A percentile compares a stretch with the other conserved stretches of the same genome.
These are phyloP conservation scores for Paulownia fortunei DNA, from an alignment of 257 asterid species.

Conservation along the genomic window DNA sequence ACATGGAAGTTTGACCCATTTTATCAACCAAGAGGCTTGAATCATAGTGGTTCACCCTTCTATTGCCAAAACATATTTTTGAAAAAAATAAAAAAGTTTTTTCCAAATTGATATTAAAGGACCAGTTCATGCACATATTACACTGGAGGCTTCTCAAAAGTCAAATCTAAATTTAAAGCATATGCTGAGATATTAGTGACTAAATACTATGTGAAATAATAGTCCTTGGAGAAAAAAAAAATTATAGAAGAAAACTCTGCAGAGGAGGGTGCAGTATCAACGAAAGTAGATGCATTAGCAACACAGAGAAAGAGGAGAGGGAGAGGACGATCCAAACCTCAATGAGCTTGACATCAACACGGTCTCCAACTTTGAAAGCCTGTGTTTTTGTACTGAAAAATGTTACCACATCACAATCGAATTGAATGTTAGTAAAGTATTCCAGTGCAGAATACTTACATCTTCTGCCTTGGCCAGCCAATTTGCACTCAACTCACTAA, in stretches of 20 bases:
- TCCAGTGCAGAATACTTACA: slow-evolving; percentile 54
- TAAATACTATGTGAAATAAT: not conserved
- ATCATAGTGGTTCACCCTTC: not conserved
- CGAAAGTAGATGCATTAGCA: slow-evolving; percentile 9
- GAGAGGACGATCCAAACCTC: slow-evolving; percentile 62
- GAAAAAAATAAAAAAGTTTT: not conserved
- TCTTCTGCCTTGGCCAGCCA: slow-evolving; percentile 98
- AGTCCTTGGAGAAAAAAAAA: not conserved
- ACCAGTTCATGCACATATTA: not conserved
- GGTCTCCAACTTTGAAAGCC: slow-evolving; percentile 95
- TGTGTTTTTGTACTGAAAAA: slow-evolving; percentile 39
- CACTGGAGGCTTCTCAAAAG: not conserved
- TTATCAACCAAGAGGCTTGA: not conserved
- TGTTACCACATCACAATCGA: slow-evolving; percentile 30
- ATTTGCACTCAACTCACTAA: slow-evolving; percentile 87
- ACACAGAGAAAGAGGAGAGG: slow-evolving; percentile 3
- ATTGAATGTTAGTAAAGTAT: slow-evolving; percentile 15
- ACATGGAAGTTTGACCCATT: not conserved
- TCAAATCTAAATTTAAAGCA: not conserved
- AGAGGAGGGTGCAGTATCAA: slow-evolving; percentile 2
- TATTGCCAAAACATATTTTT: not conserved
- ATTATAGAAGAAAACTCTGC: not conserved
- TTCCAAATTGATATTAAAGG: not conserved
- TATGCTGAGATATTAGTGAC: not conserved
- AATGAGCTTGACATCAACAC: slow-evolving; percentile 91